These are phyloP conservation scores for Russula ochroleuca DNA, from an alignment of 768 basidiomycete genomes.

Conservation along the genomic window DNA sequence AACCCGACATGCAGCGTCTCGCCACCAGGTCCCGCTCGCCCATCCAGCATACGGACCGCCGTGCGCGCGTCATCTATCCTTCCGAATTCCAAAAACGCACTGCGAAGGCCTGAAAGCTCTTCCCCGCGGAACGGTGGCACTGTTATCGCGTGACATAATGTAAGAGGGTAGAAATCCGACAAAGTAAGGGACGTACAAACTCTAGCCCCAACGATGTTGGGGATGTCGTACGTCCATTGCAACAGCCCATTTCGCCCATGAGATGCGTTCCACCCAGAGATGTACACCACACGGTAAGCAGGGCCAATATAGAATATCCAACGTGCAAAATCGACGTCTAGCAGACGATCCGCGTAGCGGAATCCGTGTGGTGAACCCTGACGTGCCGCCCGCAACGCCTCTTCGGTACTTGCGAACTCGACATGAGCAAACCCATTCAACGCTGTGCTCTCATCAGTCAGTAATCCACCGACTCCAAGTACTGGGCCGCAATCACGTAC, in stretches of 20 bases:
- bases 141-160: neutral
- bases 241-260: neutral
- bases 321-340: conserved; percentile 12
- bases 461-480: neutral
- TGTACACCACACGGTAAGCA: conserved; percentile 6
- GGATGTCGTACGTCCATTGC: conserved; percentile 11
- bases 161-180: too few species aligned
- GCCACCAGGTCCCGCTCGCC: neutral
- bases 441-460: neutral
- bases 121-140: conserved; percentile 8
- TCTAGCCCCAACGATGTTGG: neutral
- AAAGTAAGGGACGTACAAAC: neutral
- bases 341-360: conserved; percentile 8
- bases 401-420: conserved; percentile 20
- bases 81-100: neutral
- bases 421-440: conserved; percentile 18
- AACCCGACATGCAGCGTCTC: neutral
- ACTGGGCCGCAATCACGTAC: conserved; percentile 4
- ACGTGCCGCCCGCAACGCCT: conserved; percentile 10
- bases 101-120: neutral
- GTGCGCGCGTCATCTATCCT: too few species aligned
- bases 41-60: neutral
- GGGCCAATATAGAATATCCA: conserved; percentile 2
- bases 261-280: conserved; percentile 12
- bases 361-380: conserved; percentile 16